Percentiles rank a stretch among this genome's conserved stretches.
phyloP scores from a whole-genome alignment of 257 asterid species.

The Scutellaria barbata region DNA sequence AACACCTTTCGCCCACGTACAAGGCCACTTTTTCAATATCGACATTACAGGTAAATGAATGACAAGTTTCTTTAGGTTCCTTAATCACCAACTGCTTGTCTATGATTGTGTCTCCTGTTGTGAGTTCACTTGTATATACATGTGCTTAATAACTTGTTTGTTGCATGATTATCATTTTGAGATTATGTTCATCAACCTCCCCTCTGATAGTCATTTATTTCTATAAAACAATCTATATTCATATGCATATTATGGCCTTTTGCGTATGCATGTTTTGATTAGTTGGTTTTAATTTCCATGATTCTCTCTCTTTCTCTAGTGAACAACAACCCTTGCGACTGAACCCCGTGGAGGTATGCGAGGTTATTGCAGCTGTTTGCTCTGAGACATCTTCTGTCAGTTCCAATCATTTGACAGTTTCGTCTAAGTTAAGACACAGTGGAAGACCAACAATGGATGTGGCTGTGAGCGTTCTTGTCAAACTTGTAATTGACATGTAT shows the following conservation, averaged over 20 bases:
- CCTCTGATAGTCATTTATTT: background rate
- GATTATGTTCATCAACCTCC: slow-evolving; percentile 8
- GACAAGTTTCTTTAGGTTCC: slow-evolving; percentile 32
- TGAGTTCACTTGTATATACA: slow-evolving; percentile 20
- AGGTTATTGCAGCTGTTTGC: slow-evolving; percentile 97
- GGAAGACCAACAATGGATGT: slow-evolving; percentile 98
- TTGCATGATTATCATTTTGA: slow-evolving; percentile 13
- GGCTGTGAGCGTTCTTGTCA: slow-evolving; percentile 97
- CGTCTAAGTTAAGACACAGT: slow-evolving; percentile 78
- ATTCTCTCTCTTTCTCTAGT: slow-evolving; percentile 50
- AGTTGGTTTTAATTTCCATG: slow-evolving; percentile 32
- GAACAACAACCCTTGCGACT: slow-evolving; percentile 97
- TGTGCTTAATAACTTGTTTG: slow-evolving; percentile 15
- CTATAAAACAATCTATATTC: slow-evolving; percentile 2
- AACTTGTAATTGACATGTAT: slow-evolving; percentile 97
- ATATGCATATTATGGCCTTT: slow-evolving; percentile 23
- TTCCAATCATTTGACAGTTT: slow-evolving; percentile 70
- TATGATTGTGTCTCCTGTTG: slow-evolving; percentile 27
- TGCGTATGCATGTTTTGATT: slow-evolving; percentile 19
- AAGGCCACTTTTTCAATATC: slow-evolving; percentile 94
- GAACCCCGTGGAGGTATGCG: slow-evolving; percentile 92
- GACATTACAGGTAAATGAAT: slow-evolving; percentile 92
- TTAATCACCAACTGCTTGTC: slow-evolving; percentile 22
- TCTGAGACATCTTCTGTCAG: slow-evolving; percentile 76
- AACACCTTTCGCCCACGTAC: slow-evolving; percentile 95